A percentile compares a stretch with the other conserved stretches of the same genome.
phyloP scores from a whole-genome alignment of 202 grass and related monocot species.

The Schoenoplectus triqueter region DNA sequence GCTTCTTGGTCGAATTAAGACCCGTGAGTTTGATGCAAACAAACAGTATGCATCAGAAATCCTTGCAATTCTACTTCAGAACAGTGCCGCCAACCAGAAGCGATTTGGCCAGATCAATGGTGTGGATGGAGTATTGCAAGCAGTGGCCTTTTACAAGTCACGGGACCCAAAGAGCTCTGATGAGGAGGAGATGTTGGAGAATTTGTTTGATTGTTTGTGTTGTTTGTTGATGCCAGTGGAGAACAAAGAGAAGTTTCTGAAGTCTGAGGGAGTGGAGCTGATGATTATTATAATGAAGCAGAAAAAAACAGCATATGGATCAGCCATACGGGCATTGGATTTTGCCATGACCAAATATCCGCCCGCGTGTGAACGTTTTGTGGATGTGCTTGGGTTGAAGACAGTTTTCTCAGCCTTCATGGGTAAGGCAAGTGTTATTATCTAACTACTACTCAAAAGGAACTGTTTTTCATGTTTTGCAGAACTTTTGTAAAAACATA shows the following conservation, averaged over 20 bases:
- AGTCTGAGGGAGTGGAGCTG: conserved; percentile 88
- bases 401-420: conserved; percentile 88
- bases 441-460: not conserved
- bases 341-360: conserved; percentile 95
- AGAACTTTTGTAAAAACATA: not conserved
- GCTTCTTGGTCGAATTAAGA: conserved; percentile 81
- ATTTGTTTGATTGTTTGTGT: conserved; percentile 93
- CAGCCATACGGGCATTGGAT: conserved; percentile 73
- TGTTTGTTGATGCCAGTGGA: conserved; percentile 83
- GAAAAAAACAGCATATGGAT: conserved; percentile 88
- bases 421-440: conserved; percentile 92
- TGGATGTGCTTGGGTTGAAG: conserved; percentile 92
- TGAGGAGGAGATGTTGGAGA: conserved; percentile 98
- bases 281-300: conserved; percentile 99
- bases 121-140: conserved; percentile 79
- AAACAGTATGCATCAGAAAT: conserved; percentile 98
- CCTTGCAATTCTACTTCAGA: conserved; percentile 89
- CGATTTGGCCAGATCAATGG: conserved; percentile 84
- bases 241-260: conserved; percentile 98
- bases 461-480: conserved; percentile 12
- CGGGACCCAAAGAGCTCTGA: conserved; percentile 82
- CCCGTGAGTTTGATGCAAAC: conserved; percentile 85
- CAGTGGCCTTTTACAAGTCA: conserved; percentile 93
- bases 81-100: conserved; percentile 83
- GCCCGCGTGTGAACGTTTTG: conserved; percentile 86